These are phyloP conservation scores for Wickerhamiella azymoides DNA, from an alignment of 805 yeast species.

Conservation along the genomic window DNA sequence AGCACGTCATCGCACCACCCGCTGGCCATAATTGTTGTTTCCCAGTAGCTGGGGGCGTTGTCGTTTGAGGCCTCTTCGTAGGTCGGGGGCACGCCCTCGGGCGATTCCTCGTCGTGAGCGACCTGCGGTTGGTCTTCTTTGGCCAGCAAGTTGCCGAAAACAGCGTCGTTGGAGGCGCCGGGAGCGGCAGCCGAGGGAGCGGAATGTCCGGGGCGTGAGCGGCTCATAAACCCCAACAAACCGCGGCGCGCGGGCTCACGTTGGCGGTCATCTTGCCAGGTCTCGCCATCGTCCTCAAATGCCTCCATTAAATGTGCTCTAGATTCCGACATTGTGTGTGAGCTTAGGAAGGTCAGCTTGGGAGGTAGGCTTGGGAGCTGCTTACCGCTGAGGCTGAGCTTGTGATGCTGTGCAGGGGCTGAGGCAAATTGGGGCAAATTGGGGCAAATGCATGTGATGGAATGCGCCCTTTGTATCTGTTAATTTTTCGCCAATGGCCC, in stretches of 20 bases:
- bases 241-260: neutral
- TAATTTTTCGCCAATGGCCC: too few relatives aligned
- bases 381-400: too few relatives aligned
- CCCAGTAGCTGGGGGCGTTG: slow-evolving; percentile 95
- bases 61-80: slow-evolving; percentile 94
- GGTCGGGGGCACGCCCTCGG: slow-evolving; percentile 57
- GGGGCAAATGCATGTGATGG: too few relatives aligned
- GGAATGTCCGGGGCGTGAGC: neutral
- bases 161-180: slow-evolving; percentile 54
- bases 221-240: neutral
- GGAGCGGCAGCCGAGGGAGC: neutral
- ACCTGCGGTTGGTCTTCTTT: slow-evolving; percentile 46
- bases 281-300: slow-evolving; percentile 2
- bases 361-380: too few relatives aligned
- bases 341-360: neutral
- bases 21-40: slow-evolving; percentile 67
- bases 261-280: slow-evolving; percentile 5
- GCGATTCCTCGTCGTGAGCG: slow-evolving; percentile 17
- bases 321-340: neutral
- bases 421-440: too few relatives aligned
- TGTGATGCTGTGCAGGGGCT: too few relatives aligned
- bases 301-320: slow-evolving; percentile 1
- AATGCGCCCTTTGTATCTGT: too few relatives aligned
- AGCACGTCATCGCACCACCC: slow-evolving; percentile 73
- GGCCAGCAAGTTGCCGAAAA: slow-evolving; percentile 80